Percentiles rank a stretch among this genome's conserved stretches.
These are phyloP conservation scores for Luvunga scandens DNA, from an alignment of 345 rosid genomes.

Conservation along the genomic window DNA sequence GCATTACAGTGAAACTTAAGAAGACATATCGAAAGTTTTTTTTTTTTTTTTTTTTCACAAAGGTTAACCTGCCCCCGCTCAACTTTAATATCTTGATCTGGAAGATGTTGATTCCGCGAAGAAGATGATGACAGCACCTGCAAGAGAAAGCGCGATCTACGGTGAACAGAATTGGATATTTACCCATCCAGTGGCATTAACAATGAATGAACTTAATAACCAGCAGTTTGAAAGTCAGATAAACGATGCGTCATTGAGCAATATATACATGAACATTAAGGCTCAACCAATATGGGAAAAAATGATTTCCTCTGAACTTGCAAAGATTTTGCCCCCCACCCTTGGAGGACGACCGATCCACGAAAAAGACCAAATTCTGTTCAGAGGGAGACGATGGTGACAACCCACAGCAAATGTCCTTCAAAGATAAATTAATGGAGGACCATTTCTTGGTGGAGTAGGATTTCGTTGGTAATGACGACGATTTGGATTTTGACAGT, in stretches of 20 bases:
- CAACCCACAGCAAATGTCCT: too few species aligned
- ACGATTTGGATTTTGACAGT: too few species aligned
- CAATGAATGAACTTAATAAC: background rate
- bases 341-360: too few species aligned
- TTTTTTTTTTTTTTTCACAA: too few species aligned
- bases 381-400: too few species aligned
- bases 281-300: too few species aligned
- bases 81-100: conserved; percentile 48
- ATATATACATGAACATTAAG: too few species aligned
- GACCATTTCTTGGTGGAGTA: too few species aligned
- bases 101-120: conserved; percentile 58
- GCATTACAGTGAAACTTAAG: background rate
- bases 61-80: background rate
- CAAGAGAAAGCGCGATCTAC: conserved; percentile 11
- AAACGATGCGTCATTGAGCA: background rate
- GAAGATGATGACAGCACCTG: conserved; percentile 84
- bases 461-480: too few species aligned
- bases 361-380: accelerated
- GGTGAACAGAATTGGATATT: background rate
- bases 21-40: background rate
- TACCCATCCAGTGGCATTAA: too few species aligned
- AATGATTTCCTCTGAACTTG: too few species aligned
- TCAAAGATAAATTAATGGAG: too few species aligned
- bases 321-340: accelerated
- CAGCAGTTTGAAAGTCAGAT: background rate